Evolutionary conservation across 805 yeast genomes (phyloP), one percentile per base, ranked within the genome.

Genomic region (Schwanniomyces sp.): DNA sequence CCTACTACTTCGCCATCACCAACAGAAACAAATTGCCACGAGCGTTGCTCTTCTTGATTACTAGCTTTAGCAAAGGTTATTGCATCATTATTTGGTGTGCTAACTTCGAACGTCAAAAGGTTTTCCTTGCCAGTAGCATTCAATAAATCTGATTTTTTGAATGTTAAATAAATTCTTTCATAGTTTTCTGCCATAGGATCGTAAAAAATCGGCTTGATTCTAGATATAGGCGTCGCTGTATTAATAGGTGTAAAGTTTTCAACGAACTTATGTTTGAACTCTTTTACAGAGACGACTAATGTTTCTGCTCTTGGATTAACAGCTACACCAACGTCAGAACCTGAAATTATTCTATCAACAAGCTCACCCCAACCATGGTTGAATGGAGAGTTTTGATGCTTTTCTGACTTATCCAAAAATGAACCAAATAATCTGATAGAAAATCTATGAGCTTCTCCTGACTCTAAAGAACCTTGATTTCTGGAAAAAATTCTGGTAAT

Each of bases 321-420:
- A 4, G 91, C 92, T 45, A 88, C 81, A 52, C 96, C 96, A 46
- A 79, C 79, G 48, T 76, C 80, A 0, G 91, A 80, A 24, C 95
- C 94, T 12, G 80, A 63, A 52, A 90, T 84, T 50, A 90, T 86
- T 57, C 95, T 74, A 57, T 88, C 90, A 18, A 86, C 79, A 43
- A 88, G 68, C 52, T 86, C 91, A 68, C 96, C 97, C 96, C 96
- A 90, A 43, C 97, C 97, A 50, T 81, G 78, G 49, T 63, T 68
- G n/a, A 52, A 51, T 16, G 45, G 50, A 17, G 26, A 47, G 3
- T 54, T 57, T 10, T 52, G 50, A 8, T 49, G 50, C 14, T 34
- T 43, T 7, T 63, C 62, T 50, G 60, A 68, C 51, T 71, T 70
- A 49, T 74, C 74, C 54, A 83, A 77, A 56, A 77, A 84, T 0